Evolutionary conservation across 139 green algal species (phyloP).

Genomic region (Chlamydomonas schloesseri): DNA sequence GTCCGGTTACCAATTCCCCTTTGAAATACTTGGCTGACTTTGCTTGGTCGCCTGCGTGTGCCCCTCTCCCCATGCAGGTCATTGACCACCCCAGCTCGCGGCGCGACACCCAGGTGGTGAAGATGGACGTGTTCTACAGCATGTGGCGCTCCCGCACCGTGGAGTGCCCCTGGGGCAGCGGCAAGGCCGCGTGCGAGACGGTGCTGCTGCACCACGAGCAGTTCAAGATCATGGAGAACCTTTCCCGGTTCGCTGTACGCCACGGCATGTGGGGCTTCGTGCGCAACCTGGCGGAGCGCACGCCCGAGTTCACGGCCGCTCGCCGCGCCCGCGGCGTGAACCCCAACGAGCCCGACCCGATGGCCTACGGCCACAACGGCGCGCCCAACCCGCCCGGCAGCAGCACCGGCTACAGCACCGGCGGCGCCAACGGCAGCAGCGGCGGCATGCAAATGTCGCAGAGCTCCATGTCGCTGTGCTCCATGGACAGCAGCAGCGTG

Average conservation of each 20-base stretch:
- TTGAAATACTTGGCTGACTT: too few relatives aligned
- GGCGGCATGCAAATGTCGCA: not conserved
- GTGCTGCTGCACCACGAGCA: conserved; percentile 91
- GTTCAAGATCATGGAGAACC: conserved; percentile 89
- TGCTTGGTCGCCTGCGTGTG: too few relatives aligned
- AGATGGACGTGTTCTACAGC: conserved; percentile 71
- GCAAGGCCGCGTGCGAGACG: conserved; percentile 78
- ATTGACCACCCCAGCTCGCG: conserved; percentile 54
- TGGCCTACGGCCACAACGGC: conserved; percentile 48
- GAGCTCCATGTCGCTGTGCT: conserved; percentile 29
- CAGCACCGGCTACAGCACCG: not conserved
- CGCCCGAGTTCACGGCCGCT: conserved; percentile 72
- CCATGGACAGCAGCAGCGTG: conserved; percentile 20
- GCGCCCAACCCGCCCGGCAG: conserved; percentile 14
- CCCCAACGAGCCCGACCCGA: conserved; percentile 8
- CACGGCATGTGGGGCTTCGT: conserved; percentile 93
- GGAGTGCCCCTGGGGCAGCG: conserved; percentile 73
- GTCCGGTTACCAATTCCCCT: too few relatives aligned
- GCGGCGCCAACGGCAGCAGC: not conserved
- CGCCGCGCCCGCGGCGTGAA: conserved; percentile 60
- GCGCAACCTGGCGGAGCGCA: conserved; percentile 73
- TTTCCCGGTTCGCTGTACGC: conserved; percentile 73
- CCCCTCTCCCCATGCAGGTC: conserved; percentile 17
- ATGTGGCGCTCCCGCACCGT: conserved; percentile 80
- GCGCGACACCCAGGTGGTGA: conserved; percentile 43